Base-by-base conservation (phyloP, 768 basidiomycete species). In the Xerocomellus dryophilus region DNA sequence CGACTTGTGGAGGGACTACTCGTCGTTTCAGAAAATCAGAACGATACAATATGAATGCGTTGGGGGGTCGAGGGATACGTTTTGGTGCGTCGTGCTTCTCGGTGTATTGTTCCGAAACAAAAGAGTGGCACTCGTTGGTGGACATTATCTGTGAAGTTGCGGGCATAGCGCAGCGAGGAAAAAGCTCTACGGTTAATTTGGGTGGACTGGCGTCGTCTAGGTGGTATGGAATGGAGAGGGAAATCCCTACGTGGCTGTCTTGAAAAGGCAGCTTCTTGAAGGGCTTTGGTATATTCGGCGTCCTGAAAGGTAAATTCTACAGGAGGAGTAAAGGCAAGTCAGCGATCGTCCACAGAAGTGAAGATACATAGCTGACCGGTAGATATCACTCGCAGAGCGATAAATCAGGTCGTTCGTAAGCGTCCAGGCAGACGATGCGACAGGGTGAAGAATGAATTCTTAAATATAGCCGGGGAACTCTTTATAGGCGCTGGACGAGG, bases 41-140 rank as follows among this genome's bases (percentile, higher is more conserved):
- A 40, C 82, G 74, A 67, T 77, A 84, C 45, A 84, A 68, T 58
- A 84, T 79, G 66, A 84, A 84, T 14, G 82, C 80, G 61, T 83
- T 83, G 14, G 79, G 66, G 0, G 82, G 78, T 7, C 82, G 74
- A 31, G 77, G 76, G 18, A 78, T 73, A 43, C 74, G 74, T 39
- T 66, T 59, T 15, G 48, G 20, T 21, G 58, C 44, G n/a, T 52
- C 40, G 15, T 14, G 48, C 23, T 40, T 57, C n/a, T 40, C n/a
- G 9, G 35, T 17, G 9, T 23, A 15, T 42, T 42, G 23, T 42
- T 34, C 41, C 31, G 23, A 14, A 55, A 23, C 27, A 44, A 61
- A 43, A 41, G 51, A 59, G 42, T 31, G 45, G 51, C 53, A 27
- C 43, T 53, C 34, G 2, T 53, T 31, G 42, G 14, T 23, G 41